Conservation (phyloP, 257 asterid species). For the Solanum habrochaites region DNA sequence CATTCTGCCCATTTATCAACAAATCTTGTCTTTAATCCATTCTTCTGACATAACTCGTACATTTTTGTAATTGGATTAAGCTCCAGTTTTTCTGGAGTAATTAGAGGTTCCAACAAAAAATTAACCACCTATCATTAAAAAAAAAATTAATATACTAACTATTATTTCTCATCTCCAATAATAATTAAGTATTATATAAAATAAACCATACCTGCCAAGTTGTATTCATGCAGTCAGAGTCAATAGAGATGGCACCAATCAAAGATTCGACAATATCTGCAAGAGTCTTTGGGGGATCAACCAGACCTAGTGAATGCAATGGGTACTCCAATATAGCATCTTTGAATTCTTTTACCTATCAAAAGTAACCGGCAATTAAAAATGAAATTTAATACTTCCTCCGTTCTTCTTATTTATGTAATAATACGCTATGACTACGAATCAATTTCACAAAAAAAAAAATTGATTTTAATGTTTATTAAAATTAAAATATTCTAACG, state of each 20-base stretch:
- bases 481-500: neutral
- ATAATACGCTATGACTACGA: too few species aligned
- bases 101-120: neutral
- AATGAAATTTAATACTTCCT: too few species aligned
- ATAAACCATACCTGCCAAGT: neutral
- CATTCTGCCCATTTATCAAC: neutral
- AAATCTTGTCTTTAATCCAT: neutral
- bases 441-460: too few species aligned
- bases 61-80: neutral
- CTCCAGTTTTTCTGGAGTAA: neutral
- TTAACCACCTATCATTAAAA: neutral
- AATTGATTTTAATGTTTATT: too few species aligned
- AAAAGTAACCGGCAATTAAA: too few species aligned
- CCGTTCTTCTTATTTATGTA: too few species aligned
- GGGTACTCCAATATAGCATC: slow-evolving; percentile 24
- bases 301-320: slow-evolving; percentile 14
- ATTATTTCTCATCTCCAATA: neutral
- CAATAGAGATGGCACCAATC: neutral
- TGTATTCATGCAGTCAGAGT: neutral
- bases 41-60: neutral
- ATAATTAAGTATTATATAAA: too few species aligned
- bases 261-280: neutral
- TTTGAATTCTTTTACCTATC: slow-evolving; percentile 27
- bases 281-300: neutral
- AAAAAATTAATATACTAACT: too few species aligned